phyloP scores from a whole-genome alignment of 2,329 filamentous ascomycete genomes.

The Gremmenia infestans region DNA sequence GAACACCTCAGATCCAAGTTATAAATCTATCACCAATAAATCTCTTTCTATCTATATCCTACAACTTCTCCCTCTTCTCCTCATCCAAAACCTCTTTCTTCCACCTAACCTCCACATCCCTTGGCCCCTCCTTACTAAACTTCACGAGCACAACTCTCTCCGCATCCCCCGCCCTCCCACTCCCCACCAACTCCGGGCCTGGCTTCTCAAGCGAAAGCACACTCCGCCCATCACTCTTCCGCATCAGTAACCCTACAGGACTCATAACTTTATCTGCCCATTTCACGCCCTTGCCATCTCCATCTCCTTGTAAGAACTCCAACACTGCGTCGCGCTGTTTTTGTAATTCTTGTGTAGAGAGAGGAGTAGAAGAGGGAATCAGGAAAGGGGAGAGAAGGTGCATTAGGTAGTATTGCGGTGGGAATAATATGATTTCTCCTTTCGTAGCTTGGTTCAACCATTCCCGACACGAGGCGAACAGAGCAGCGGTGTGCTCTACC shows the following conservation, averaged over 20 bases:
- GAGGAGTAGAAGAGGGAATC: constrained; percentile 24
- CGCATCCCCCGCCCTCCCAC: constrained; percentile 49
- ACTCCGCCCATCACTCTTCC: constrained; percentile 45
- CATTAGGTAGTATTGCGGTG: constrained; percentile 79
- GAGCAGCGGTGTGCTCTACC: constrained; percentile 63
- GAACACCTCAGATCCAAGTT: too few relatives aligned
- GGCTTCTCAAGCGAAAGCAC: constrained; percentile 55
- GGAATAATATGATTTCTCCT: constrained; percentile 77
- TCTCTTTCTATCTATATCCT: background rate
- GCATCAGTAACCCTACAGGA: constrained; percentile 43
- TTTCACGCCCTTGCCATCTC: constrained; percentile 35
- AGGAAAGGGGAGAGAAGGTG: constrained; percentile 53
- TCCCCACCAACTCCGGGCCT: constrained; percentile 48
- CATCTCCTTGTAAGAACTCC: constrained; percentile 44
- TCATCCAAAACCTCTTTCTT: constrained; percentile 46
- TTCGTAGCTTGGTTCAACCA: constrained; percentile 63
- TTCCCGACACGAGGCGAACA: constrained; percentile 63
- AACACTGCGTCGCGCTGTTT: constrained; percentile 49
- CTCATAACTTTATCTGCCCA: constrained; percentile 61
- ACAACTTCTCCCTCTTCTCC: constrained; percentile 33
- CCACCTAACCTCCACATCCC: constrained; percentile 47
- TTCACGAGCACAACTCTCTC: constrained; percentile 54
- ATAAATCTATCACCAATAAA: too few relatives aligned
- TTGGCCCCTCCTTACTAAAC: constrained; percentile 47
- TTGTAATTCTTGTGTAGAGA: constrained; percentile 34